Percentiles rank a stretch among this genome's conserved stretches.
Evolutionary conservation across 2,329 filamentous ascomycete genomes (phyloP).

Genomic region (Clonostachys chloroleuca): DNA sequence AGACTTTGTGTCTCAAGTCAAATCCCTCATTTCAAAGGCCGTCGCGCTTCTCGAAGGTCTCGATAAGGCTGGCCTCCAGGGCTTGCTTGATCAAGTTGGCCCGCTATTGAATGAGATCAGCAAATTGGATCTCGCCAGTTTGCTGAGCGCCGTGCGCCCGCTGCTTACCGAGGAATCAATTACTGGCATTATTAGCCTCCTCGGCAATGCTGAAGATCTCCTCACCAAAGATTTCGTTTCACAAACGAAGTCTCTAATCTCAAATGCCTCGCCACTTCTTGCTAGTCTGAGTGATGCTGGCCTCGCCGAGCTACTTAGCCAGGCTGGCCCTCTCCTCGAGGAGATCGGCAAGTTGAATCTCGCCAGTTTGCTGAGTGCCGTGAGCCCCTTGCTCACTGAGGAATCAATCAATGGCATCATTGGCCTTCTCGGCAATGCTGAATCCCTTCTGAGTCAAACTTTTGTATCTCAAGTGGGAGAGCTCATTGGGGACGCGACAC

Average conservation of each 20-base stretch:
- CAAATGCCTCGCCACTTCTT: conserved; percentile 13
- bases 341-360: conserved; percentile 24
- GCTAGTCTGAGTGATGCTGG: conserved; percentile 22
- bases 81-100: conserved; percentile 18
- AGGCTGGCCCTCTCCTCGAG: conserved; percentile 16
- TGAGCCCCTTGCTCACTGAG: conserved; percentile 16
- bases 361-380: conserved; percentile 14
- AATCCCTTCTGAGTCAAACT: conserved; percentile 24
- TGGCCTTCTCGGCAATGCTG: conserved; percentile 28
- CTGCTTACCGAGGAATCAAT: conserved; percentile 19
- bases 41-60: conserved; percentile 23
- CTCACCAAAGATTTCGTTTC: conserved; percentile 14
- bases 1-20: conserved; percentile 21
- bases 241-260: conserved; percentile 7
- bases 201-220: conserved; percentile 20
- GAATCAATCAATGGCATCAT: conserved; percentile 17
- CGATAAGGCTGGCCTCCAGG: conserved; percentile 34
- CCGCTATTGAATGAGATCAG: conserved; percentile 15
- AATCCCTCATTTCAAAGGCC: conserved; percentile 25
- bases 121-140: conserved; percentile 20
- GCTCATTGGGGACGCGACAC: conserved; percentile 35
- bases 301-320: conserved; percentile 10
- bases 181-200: conserved; percentile 14
- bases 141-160: conserved; percentile 17
- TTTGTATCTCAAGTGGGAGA: conserved; percentile 37